Conservation (phyloP, 2,329 filamentous ascomycete genomes). For the Ascochyta pisi region DNA sequence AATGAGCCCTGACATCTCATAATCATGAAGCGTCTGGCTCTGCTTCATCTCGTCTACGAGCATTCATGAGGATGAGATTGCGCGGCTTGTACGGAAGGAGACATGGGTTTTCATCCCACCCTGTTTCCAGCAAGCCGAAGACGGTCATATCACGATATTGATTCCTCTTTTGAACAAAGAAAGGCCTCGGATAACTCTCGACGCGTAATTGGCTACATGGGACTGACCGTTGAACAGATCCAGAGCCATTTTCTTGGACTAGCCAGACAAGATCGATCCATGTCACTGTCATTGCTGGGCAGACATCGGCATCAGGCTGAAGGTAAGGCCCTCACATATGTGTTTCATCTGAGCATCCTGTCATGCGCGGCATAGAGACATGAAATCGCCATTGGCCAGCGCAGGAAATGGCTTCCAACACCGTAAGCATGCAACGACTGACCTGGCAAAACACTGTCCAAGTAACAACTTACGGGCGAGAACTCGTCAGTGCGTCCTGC, state of each 20-base stretch:
- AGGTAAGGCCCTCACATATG: conserved; percentile 17
- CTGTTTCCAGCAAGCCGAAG: conserved; percentile 8
- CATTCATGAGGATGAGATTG: conserved; percentile 28
- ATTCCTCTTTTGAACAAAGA: conserved; percentile 20
- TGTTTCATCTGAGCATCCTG: conserved; percentile 27
- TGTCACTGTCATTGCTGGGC: conserved; percentile 13
- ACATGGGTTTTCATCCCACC: conserved; percentile 6
- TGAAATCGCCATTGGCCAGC: conserved; percentile 28
- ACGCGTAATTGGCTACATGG: conserved; percentile 21
- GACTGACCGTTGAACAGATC: conserved; percentile 2
- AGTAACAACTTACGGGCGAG: conserved; percentile 23
- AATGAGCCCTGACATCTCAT: neutral
- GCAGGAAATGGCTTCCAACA: conserved; percentile 19
- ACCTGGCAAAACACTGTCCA: conserved; percentile 42
- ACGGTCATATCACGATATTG: conserved; percentile 8
- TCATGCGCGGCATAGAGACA: conserved; percentile 5
- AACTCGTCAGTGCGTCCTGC: conserved; percentile 27
- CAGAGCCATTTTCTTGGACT: conserved; percentile 10
- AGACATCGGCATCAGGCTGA: conserved; percentile 23
- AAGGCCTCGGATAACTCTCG: conserved; percentile 29
- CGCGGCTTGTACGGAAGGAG: conserved; percentile 2
- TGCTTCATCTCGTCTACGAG: conserved; percentile 22
- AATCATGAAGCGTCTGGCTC: neutral
- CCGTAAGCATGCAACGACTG: conserved; percentile 31
- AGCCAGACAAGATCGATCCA: conserved; percentile 21